Base-by-base conservation (phyloP, 345 rosid genomes). In the Sonneratia alba region DNA sequence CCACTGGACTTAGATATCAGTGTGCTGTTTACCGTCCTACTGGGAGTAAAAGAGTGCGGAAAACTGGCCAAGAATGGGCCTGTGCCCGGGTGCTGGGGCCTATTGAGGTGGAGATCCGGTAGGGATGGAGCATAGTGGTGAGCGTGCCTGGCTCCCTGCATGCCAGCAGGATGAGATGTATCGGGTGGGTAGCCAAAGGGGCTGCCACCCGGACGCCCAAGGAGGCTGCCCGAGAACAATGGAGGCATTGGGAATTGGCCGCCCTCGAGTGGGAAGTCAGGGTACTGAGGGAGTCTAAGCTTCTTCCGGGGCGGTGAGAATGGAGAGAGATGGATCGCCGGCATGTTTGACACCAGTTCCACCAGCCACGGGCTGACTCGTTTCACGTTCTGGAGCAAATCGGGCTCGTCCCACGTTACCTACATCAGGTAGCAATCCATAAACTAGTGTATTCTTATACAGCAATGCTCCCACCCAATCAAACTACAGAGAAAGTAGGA, bases 101-200 rank as follows among this genome's bases (percentile, higher is more conserved):
- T 84, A 72, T 73, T 83, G 86, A 84, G 75, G 79, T 81, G 89
- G 86, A 81, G 76, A 81, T 87, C 88, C 18, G 92, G 78, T 73
- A 81, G 70, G 79, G 87, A 81, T 71, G 79, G 75, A 80, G 87
- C 87, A 49, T 45, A 68, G 21, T 81, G 81, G 67, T 82, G 85
- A 77, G 92, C 84, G 78, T 89, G 96, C 96, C 96, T 89, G 96
- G 96, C 90, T 89, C 96, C 96, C 96, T 89, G 96, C 87, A 89
- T 87, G 89, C 96, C 90, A 80, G 87, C 90, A 85, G 96, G 87
- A 85, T 83, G 67, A 85, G 75, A 75, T 51, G 21, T 75, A 74
- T 84, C 77, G 78, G 86, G 85, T 78, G 82, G 75, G 78, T 85
- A 81, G 77, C 85, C 79, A 40, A 82, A 87, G 75, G 85, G 82